phyloP scores from a whole-genome alignment of 192 early-diverging fungal species.

The Gonapodya prolifera region DNA sequence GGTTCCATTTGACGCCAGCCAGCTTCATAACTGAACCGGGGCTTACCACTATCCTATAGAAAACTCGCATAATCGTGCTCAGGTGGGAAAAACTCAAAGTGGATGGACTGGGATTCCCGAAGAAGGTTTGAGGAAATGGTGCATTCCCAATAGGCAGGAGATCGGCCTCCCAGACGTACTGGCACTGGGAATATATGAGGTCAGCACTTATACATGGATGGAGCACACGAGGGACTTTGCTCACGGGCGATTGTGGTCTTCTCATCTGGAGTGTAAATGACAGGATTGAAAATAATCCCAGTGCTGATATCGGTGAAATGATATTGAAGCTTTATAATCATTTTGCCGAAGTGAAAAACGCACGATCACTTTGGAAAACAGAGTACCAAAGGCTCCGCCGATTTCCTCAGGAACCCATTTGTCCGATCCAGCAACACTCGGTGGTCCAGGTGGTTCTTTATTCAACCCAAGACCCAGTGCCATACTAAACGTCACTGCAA shows the following conservation, averaged over 20 bases:
- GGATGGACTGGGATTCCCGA: neutral
- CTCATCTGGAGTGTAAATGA: neutral
- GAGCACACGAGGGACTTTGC: neutral
- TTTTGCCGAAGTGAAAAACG: neutral
- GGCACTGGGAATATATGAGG: neutral
- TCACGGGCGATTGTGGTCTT: neutral
- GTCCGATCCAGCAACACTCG: too few species aligned
- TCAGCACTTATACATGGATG: neutral
- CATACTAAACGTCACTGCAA: neutral
- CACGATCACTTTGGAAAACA: neutral
- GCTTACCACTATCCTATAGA: neutral
- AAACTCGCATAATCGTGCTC: neutral
- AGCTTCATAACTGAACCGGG: too few species aligned
- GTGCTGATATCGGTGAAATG: neutral
- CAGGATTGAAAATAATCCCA: neutral
- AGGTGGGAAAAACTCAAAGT: neutral
- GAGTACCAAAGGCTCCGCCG: neutral
- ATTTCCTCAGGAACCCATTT: neutral
- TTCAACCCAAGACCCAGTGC: neutral
- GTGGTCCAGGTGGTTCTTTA: neutral
- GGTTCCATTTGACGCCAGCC: too few species aligned
- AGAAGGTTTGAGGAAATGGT: neutral
- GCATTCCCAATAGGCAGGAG: neutral
- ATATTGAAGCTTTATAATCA: neutral
- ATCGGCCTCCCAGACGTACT: neutral